These are phyloP conservation scores for Thecaphora thlaspeos DNA, from an alignment of 1,284 basidiomycete genomes.

Conservation along the genomic window DNA sequence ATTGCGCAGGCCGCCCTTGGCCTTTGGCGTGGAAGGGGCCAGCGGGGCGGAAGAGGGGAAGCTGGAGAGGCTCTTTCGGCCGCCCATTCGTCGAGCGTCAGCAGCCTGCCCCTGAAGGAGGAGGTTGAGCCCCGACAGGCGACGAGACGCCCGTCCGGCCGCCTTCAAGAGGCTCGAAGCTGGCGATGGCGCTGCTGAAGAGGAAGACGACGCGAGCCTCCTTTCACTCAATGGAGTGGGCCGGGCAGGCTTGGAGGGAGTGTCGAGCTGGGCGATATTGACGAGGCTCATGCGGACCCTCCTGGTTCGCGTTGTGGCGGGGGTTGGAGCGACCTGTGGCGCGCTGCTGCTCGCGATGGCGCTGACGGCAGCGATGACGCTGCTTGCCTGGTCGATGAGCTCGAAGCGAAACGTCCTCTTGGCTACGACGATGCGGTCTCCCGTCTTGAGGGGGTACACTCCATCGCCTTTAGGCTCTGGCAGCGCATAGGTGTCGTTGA, in stretches of 20 bases:
- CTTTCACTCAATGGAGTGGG: slow-evolving; percentile 1
- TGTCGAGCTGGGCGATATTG: slow-evolving; percentile 31
- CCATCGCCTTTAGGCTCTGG: slow-evolving; percentile 20
- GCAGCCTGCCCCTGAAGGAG: slow-evolving; percentile 25
- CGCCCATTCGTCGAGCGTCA: slow-evolving; percentile 6
- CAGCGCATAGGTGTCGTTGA: slow-evolving; percentile 11
- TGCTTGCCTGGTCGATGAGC: slow-evolving; percentile 3
- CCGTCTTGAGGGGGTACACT: slow-evolving; percentile 21
- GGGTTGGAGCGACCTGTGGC: slow-evolving; percentile 8
- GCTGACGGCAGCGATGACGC: not conserved
- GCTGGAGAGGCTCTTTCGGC: slow-evolving; percentile 21
- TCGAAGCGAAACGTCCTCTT: slow-evolving; percentile 24
- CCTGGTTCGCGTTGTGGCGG: slow-evolving; percentile 5
- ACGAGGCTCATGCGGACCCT: slow-evolving; percentile 34
- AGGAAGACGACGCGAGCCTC: not conserved
- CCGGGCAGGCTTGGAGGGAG: slow-evolving; percentile 14
- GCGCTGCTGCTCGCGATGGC: slow-evolving; percentile 13
- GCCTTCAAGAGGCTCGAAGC: not conserved
- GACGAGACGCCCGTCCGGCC: slow-evolving; percentile 11
- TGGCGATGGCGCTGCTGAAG: not conserved
- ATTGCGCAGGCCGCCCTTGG: not conserved
- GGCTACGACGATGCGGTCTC: slow-evolving; percentile 19
- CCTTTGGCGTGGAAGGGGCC: not conserved
- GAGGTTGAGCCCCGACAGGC: slow-evolving; percentile 16
- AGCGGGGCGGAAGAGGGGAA: not conserved